These are phyloP conservation scores for Mycena floridula DNA, from an alignment of 768 basidiomycete species.

Conservation along the genomic window DNA sequence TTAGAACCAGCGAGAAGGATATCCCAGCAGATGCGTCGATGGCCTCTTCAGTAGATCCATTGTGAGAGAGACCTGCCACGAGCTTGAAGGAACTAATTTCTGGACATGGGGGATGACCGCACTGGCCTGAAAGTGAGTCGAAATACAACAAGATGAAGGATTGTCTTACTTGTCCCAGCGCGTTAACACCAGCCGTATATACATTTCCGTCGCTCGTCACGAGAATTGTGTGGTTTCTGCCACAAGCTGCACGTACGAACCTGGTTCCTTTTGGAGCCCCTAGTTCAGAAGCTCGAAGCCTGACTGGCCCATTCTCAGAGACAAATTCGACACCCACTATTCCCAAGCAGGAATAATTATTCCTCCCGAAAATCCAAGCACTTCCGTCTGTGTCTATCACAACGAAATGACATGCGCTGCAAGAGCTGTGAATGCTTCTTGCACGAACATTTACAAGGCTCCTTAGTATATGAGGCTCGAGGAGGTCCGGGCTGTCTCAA, in stretches of 20 bases:
- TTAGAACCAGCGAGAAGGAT: slow-evolving; percentile 79
- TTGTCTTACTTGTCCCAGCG: slow-evolving; percentile 64
- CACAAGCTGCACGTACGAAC: slow-evolving; percentile 82
- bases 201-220: slow-evolving; percentile 76
- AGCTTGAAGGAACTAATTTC: slow-evolving; percentile 64
- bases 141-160: not conserved
- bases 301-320: slow-evolving; percentile 70
- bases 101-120: slow-evolving; percentile 59
- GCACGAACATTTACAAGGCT: slow-evolving; percentile 78
- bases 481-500: slow-evolving; percentile 69
- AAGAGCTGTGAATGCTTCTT: slow-evolving; percentile 69
- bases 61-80: slow-evolving; percentile 51
- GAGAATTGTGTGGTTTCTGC: slow-evolving; percentile 75
- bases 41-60: slow-evolving; percentile 58
- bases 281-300: slow-evolving; percentile 50
- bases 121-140: slow-evolving; percentile 34
- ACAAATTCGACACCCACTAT: slow-evolving; percentile 40
- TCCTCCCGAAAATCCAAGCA: slow-evolving; percentile 90
- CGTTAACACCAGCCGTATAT: slow-evolving; percentile 83
- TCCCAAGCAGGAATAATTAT: slow-evolving; percentile 66
- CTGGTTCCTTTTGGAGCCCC: slow-evolving; percentile 51
- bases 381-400: slow-evolving; percentile 67
- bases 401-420: slow-evolving; percentile 71
- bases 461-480: slow-evolving; percentile 85
- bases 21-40: slow-evolving; percentile 76